These are phyloP conservation scores for Sequoiadendron giganteum DNA, from an alignment of 75 land plant genomes.

Conservation along the genomic window DNA sequence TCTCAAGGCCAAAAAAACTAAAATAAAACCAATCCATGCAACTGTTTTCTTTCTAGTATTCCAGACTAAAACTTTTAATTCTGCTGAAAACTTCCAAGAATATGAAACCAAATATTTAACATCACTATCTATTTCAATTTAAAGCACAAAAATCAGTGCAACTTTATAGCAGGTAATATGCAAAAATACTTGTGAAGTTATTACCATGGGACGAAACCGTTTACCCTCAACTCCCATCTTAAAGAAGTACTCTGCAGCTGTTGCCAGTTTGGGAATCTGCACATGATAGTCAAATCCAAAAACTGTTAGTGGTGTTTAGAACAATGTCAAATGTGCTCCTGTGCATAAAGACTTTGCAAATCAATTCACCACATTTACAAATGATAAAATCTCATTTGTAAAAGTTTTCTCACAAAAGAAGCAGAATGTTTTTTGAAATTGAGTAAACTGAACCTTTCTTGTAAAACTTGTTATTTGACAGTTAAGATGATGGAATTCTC, in stretches of 20 bases:
- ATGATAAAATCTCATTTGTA: neutral
- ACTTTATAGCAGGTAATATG: neutral
- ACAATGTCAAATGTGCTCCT: neutral
- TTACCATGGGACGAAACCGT: constrained; percentile 93
- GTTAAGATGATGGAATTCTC: neutral
- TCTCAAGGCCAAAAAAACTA: neutral
- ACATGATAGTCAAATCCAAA: constrained; percentile 3
- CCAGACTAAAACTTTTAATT: neutral
- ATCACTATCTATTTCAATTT: neutral
- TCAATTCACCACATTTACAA: neutral
- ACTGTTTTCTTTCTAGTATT: neutral
- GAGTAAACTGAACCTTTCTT: neutral
- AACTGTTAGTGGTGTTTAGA: neutral
- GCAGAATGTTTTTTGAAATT: neutral
- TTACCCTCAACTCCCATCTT: constrained; percentile 93
- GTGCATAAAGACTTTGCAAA: neutral
- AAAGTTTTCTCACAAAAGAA: neutral
- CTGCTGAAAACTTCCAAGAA: neutral
- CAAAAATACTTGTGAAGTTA: neutral
- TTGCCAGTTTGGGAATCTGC: constrained; percentile 88
- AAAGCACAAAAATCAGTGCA: neutral
- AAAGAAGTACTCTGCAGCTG: constrained; percentile 96
- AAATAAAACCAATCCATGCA: neutral
- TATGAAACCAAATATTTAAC: neutral
- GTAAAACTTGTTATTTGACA: neutral